Percentiles rank a stretch among this genome's conserved stretches.
Conservation (phyloP, 768 basidiomycete species). For the Boletus patriciae region DNA sequence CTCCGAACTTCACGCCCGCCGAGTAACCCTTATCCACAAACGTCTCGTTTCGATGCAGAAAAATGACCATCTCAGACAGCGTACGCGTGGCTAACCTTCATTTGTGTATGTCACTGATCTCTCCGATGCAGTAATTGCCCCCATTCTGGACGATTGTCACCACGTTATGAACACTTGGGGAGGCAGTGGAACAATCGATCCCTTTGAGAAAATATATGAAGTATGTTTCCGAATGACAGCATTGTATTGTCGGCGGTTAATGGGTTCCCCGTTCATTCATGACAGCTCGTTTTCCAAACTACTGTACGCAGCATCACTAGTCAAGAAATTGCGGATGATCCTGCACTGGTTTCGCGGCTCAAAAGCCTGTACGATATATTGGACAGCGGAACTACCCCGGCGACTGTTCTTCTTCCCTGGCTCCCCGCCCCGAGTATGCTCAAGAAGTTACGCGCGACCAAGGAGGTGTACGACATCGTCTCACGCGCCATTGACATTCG, state of each 20-base stretch:
- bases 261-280: background rate
- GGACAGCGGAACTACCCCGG: constrained; percentile 69
- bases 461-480: constrained; percentile 73
- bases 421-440: constrained; percentile 72
- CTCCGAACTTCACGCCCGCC: constrained; percentile 60
- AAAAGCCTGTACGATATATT: constrained; percentile 65
- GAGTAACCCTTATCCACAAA: constrained; percentile 68
- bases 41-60: constrained; percentile 64
- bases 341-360: constrained; percentile 57
- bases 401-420: constrained; percentile 75
- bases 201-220: constrained; percentile 69
- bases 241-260: background rate
- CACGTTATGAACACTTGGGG: constrained; percentile 66
- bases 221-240: constrained; percentile 36
- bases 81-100: constrained; percentile 42
- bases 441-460: constrained; percentile 68
- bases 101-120: constrained; percentile 10
- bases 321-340: constrained; percentile 68
- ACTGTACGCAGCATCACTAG: constrained; percentile 68
- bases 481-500: constrained; percentile 55
- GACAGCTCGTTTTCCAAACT: constrained; percentile 68
- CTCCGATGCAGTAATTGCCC: constrained; percentile 55
- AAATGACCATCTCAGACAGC: constrained; percentile 55
- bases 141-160: constrained; percentile 63
- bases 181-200: constrained; percentile 61